These are phyloP conservation scores for Mitragyna speciosa DNA, from an alignment of 257 asterid genomes.

Conservation along the genomic window DNA sequence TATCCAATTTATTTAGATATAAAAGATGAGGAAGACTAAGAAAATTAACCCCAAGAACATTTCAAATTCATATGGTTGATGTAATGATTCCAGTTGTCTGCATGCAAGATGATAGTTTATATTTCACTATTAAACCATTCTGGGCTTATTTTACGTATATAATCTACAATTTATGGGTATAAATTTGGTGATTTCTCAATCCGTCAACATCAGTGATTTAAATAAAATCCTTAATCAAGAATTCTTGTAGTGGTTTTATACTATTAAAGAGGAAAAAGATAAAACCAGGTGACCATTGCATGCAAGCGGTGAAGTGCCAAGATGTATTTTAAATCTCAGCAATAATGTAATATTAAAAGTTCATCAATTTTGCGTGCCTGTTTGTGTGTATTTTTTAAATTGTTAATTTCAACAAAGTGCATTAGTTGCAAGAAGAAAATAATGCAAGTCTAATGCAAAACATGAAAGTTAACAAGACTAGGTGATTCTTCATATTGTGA, in stretches of 20 bases:
- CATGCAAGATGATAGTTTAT: not conserved
- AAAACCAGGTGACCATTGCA: not conserved
- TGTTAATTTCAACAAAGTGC: not conserved
- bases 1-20: not conserved
- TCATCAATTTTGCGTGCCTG: not conserved
- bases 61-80: not conserved
- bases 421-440: too few species aligned
- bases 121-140: too few species aligned
- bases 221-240: too few species aligned
- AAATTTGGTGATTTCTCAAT: too few species aligned
- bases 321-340: not conserved
- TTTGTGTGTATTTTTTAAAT: too few species aligned
- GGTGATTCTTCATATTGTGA: too few species aligned
- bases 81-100: not conserved
- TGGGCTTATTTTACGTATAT: not conserved
- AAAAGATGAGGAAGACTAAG: too few species aligned
- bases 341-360: not conserved
- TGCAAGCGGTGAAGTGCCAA: not conserved
- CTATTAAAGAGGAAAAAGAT: too few species aligned
- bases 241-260: not conserved
- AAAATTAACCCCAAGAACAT: not conserved
- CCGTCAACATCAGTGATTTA: too few species aligned
- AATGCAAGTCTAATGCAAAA: too few species aligned
- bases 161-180: too few species aligned
- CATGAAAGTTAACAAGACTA: too few species aligned